Evolutionary conservation across 176 grass and related monocot species (phyloP).

Genomic region (Carex pumila): DNA sequence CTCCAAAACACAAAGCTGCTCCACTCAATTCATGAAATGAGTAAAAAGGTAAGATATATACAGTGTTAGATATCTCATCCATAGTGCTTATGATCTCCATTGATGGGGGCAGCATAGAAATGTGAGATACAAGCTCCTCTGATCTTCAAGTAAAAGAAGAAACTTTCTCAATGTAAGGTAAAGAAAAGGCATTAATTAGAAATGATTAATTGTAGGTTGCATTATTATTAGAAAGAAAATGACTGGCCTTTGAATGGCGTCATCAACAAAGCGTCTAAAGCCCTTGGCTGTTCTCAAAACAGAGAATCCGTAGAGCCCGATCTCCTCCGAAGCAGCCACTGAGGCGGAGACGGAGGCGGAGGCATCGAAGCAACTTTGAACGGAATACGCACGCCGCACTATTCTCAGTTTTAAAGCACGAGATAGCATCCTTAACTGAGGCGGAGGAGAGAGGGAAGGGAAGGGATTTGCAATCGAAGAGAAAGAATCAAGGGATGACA

Average conservation of each 20-base stretch:
- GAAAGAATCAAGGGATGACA: too few relatives aligned
- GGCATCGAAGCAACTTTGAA: neutral
- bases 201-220: too few relatives aligned
- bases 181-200: too few relatives aligned
- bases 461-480: too few relatives aligned
- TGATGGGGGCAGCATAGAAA: constrained; percentile 50
- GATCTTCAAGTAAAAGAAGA: constrained; percentile 44
- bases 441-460: neutral
- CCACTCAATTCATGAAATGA: neutral
- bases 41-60: constrained; percentile 22
- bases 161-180: too few relatives aligned
- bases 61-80: constrained; percentile 94
- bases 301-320: constrained; percentile 57
- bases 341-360: neutral
- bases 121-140: constrained; percentile 51
- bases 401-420: constrained; percentile 5
- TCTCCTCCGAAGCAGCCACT: constrained; percentile 10
- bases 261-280: constrained; percentile 81
- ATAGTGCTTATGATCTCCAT: constrained; percentile 60
- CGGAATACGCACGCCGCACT: constrained; percentile 3
- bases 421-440: neutral
- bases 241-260: constrained; percentile 52
- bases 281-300: constrained; percentile 70
- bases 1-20: neutral
- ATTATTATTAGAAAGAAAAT: too few relatives aligned